Evolutionary conservation across 1,284 basidiomycete species (phyloP).

Genomic region (Ganoderma leucocontextum): DNA sequence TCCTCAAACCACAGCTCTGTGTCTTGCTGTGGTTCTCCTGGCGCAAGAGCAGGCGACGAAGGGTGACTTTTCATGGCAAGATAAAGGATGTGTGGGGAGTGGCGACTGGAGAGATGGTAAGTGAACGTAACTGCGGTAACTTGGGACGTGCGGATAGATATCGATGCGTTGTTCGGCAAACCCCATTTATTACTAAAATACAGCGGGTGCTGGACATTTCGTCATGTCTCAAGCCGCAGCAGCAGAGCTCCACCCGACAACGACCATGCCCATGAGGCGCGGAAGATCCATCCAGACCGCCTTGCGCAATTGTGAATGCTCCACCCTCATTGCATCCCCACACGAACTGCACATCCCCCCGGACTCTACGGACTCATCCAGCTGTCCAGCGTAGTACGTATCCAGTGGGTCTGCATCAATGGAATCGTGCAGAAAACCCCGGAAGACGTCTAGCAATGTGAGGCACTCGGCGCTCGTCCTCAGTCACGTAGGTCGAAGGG

Average conservation of each 20-base stretch:
- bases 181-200: neutral
- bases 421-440: neutral
- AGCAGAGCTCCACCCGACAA: neutral
- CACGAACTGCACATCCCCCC: neutral
- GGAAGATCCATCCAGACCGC: neutral
- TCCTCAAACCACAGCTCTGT: constrained; percentile 10
- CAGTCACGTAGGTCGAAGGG: neutral
- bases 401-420: neutral
- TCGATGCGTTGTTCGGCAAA: neutral
- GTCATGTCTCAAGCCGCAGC: neutral
- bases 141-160: too few species aligned
- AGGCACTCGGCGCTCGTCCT: too few species aligned
- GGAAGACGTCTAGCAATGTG: neutral
- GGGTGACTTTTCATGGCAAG: neutral
- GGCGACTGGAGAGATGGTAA: neutral
- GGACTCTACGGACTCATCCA: too few species aligned
- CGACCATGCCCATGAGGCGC: neutral
- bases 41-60: neutral
- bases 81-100: neutral
- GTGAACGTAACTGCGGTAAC: too few species aligned
- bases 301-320: neutral
- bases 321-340: neutral
- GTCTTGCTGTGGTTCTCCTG: neutral
- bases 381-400: too few species aligned
- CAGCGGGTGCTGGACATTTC: neutral